Conservation (phyloP, 2,329 filamentous ascomycete species). For the Exophiala phaeomuriformis region DNA sequence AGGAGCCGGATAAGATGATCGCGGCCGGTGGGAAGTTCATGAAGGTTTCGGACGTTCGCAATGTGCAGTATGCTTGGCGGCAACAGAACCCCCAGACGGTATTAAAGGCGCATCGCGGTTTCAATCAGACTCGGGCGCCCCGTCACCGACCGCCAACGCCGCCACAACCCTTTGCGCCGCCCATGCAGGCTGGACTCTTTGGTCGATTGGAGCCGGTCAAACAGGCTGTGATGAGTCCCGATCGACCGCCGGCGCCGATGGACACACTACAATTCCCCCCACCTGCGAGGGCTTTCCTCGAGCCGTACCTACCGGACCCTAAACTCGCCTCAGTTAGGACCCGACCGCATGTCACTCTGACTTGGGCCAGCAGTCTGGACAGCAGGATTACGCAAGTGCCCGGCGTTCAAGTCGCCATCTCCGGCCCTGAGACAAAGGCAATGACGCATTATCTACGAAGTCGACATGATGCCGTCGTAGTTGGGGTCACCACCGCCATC, state of each 20-base stretch:
- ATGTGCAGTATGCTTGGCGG: constrained; percentile 44
- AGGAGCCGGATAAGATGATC: constrained; percentile 38
- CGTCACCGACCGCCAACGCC: constrained; percentile 17
- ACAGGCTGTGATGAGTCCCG: constrained; percentile 5
- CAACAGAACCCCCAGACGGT: constrained; percentile 39
- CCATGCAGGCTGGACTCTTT: constrained; percentile 18
- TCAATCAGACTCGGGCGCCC: constrained; percentile 16
- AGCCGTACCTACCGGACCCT: constrained; percentile 45
- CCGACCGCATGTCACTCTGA: constrained; percentile 63
- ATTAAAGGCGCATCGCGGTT: constrained; percentile 41
- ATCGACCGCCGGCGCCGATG: constrained; percentile 23
- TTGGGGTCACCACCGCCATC: constrained; percentile 76
- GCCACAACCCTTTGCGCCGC: constrained; percentile 9
- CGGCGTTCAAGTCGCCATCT: constrained; percentile 73
- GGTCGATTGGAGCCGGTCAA: constrained; percentile 18
- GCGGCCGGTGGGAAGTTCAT: constrained; percentile 42
- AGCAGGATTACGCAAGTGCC: constrained; percentile 67
- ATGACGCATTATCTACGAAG: constrained; percentile 91
- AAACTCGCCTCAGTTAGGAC: constrained; percentile 29
- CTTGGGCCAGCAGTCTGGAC: constrained; percentile 87
- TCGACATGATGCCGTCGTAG: constrained; percentile 72
- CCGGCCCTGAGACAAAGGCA: constrained; percentile 72
- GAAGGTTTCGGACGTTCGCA: constrained; percentile 43
- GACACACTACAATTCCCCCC: constrained; percentile 42
- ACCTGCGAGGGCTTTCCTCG: constrained; percentile 41